Conservation (phyloP, 371 early-diverging fungal species). For the Mortierella sp. region DNA sequence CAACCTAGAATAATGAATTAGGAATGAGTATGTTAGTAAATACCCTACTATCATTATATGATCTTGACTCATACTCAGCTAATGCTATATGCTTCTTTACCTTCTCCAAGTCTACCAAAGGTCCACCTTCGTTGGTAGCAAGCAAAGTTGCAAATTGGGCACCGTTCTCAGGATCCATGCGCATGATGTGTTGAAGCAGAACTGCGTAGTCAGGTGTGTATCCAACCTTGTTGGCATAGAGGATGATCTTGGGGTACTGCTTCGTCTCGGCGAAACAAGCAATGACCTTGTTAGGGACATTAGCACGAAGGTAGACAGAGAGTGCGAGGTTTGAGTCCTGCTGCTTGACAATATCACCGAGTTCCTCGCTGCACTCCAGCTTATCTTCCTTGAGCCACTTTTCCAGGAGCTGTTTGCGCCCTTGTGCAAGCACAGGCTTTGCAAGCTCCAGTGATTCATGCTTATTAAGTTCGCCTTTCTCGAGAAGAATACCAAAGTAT, state of each 20-base stretch:
- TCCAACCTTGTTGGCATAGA: slow-evolving; percentile 95
- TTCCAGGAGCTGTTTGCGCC: slow-evolving; percentile 93
- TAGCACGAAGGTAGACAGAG: slow-evolving; percentile 95
- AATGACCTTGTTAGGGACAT: slow-evolving; percentile 92
- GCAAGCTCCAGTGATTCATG: slow-evolving; percentile 96
- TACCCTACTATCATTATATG: too few relatives aligned
- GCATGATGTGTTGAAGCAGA: slow-evolving; percentile 91
- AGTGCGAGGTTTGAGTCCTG: slow-evolving; percentile 92
- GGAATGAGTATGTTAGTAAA: not conserved
- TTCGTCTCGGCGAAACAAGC: slow-evolving; percentile 96
- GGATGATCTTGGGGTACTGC: slow-evolving; percentile 95
- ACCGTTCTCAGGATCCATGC: slow-evolving; percentile 93
- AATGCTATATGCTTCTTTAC: slow-evolving; percentile 26
- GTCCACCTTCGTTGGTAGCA: slow-evolving; percentile 86
- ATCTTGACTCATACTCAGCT: not conserved
- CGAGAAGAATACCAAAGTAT: slow-evolving; percentile 97
- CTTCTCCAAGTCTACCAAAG: slow-evolving; percentile 87
- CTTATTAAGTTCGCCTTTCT: slow-evolving; percentile 94
- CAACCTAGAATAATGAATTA: slow-evolving; percentile 65
- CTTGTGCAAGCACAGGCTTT: slow-evolving; percentile 91
- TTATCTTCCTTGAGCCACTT: slow-evolving; percentile 99
- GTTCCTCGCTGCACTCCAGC: slow-evolving; percentile 96
- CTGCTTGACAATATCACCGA: slow-evolving; percentile 97
- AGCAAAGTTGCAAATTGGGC: slow-evolving; percentile 92
- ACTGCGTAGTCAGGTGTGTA: slow-evolving; percentile 93